Evolutionary conservation across 2,329 filamentous ascomycete species (phyloP).

Genomic region (Penicillium sp.): DNA sequence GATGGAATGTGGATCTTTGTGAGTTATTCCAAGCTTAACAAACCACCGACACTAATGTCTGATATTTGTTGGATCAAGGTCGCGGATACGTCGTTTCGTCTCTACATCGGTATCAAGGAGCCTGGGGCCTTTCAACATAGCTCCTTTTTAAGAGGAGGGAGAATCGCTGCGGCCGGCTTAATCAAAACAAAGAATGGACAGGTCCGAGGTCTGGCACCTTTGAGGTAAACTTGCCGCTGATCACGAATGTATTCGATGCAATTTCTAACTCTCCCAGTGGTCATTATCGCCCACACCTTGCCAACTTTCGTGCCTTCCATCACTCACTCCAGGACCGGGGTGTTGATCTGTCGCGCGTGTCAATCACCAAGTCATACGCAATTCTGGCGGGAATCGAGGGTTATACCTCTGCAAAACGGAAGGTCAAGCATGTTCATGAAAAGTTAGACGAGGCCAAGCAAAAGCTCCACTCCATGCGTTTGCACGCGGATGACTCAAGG

Average conservation of each 20-base stretch:
- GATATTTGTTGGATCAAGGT: conserved; percentile 19
- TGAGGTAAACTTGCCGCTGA: conserved; percentile 35
- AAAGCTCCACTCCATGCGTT: conserved; percentile 9
- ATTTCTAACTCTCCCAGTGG: conserved; percentile 59
- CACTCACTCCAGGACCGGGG: conserved; percentile 70
- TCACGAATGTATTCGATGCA: background rate
- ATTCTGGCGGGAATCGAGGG: conserved; percentile 80
- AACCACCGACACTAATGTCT: background rate
- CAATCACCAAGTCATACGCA: conserved; percentile 78
- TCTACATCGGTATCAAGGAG: conserved; percentile 90
- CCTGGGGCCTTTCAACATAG: conserved; percentile 88
- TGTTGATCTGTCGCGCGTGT: conserved; percentile 77
- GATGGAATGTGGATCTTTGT: conserved; percentile 94
- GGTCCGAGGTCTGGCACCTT: conserved; percentile 69
- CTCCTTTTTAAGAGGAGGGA: conserved; percentile 80
- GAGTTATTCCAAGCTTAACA: conserved; percentile 17
- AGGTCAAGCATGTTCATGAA: conserved; percentile 23
- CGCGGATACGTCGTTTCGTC: conserved; percentile 73
- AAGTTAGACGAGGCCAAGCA: conserved; percentile 23
- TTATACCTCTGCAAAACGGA: conserved; percentile 66
- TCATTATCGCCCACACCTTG: conserved; percentile 81
- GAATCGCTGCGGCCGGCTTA: conserved; percentile 79
- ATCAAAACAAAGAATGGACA: conserved; percentile 84
- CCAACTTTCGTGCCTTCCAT: conserved; percentile 82
- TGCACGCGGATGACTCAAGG: background rate